Base-by-base conservation (phyloP, 345 rosid genomes). In the Garcia nutans region DNA sequence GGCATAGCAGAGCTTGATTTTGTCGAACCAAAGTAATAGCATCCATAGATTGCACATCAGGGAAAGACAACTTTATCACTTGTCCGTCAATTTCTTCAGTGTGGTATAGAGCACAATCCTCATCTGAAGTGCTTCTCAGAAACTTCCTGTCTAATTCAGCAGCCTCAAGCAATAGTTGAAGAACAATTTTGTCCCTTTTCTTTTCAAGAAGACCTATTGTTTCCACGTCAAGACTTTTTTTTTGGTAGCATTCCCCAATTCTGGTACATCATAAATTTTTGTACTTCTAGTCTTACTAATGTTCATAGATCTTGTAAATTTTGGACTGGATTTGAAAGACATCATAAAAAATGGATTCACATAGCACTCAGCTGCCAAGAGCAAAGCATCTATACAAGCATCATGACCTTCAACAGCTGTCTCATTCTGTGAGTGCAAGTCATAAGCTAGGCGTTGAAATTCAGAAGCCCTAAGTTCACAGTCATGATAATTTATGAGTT, bases 291-390 rank as follows among this genome's bases (percentile, higher is more conserved):
- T 31, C 44, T 79, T 76, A 41, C 74, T 61, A 52, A 63, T 15
- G 28, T 76, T 78, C 78, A 71, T 52, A 22, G 79, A 68, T 62
- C 63, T 77, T 65, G 69, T 68, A 58, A 60, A 24, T 28, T 78
- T 82, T 72, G 84, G 57, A 74, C 84, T 60, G 76, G 85, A 78
- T 70, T 75, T 79, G 69, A 81, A 83, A 37, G 93, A 87, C 59
- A 76, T 81, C 87, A 90, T 79, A 76, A 92, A 92, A 80, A 85
- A 92, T 1, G 97, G 95, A 80, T 90, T 92, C 78, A 92, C 87
- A 74, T 92, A 89, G 81, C 97, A 92, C 85, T 92, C 97, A 61
- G 95, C 97, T 54, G 97, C 95, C 85, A 89, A 81, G 71, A 92
- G 92, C 82, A 92, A 84, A 75, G 97, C 94, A 87, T 92, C 95